Base-by-base conservation (phyloP, 768 basidiomycete genomes). In the Sutorius australiensis region DNA sequence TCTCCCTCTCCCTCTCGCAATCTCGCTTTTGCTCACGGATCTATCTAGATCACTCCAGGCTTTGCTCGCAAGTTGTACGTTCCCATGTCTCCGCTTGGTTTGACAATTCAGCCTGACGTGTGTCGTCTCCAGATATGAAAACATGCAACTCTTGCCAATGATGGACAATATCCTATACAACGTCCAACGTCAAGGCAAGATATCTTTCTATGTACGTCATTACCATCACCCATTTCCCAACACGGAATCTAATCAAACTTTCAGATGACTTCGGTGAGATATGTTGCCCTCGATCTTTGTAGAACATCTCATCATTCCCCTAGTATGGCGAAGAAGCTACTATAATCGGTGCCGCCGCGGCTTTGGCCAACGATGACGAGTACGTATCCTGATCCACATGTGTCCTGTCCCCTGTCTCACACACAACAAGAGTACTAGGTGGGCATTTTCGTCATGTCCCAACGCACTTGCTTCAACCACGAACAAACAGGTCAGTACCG, bases 291-390 rank as follows among this genome's bases (percentile, higher is more conserved):
- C 24, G 5, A 9, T 42, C 17, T n/a, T 43, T 51, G 11, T 28
- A 11, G 17, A 27, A 6, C 42, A 41, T 38, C 60, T 61, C 21
- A 56, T 19, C 21, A 2, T 48, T 36, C 27, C 32, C 51, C 56
- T 66, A 93, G 88, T 73, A 92, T 65, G 93, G 92, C 30, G 93
- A 95, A 69, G 93, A 95, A 76, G 94, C 92, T 6, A 86, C 90
- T 4, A 83, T 95, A 41, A 80, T 94, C 27, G 93, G 93, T 8
- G 87, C 90, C 37, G 92, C 94, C 3, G 93, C 94, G 30, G 93
- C 86, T 9, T 78, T 95, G 58, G 85, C 82, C 51, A 66, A 72
- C 13, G 84, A 89, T 56, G 94, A 98, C 65, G 94, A 98, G 90
- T 93, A 63, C 72, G 87, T 72, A 12, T 38, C 46, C 49, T 45